Evolutionary conservation across 345 rosid species (phyloP).

Genomic region (Citrus trifoliata): DNA sequence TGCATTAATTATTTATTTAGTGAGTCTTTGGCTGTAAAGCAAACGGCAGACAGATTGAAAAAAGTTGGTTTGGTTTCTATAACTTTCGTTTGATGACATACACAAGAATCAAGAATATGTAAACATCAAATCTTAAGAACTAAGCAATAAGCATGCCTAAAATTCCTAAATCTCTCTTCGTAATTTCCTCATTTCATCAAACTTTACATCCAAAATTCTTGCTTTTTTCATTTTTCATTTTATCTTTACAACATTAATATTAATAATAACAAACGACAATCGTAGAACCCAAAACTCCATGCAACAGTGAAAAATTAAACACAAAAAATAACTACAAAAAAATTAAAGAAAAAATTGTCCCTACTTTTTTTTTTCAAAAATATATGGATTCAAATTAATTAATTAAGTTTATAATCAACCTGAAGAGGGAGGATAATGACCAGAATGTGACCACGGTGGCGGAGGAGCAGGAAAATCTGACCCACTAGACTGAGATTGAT

Average conservation of each 20-base stretch:
- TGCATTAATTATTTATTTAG: background rate
- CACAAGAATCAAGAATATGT: background rate
- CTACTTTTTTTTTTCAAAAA: background rate
- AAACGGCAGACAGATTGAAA: slow-evolving; percentile 6
- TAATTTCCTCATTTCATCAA: background rate
- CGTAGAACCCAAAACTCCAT: background rate
- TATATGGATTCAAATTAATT: background rate
- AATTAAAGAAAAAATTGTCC: background rate
- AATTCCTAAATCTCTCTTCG: slow-evolving; percentile 17
- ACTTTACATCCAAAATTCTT: background rate
- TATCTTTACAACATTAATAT: background rate
- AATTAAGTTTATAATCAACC: slow-evolving; percentile 9
- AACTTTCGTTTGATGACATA: slow-evolving; percentile 10
- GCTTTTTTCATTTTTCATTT: background rate
- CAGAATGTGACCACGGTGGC: slow-evolving; percentile 34
- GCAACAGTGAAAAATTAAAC: background rate
- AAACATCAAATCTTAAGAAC: slow-evolving; percentile 14
- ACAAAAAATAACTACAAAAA: background rate
- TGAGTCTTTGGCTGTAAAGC: slow-evolving; percentile 16
- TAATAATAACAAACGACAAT: background rate
- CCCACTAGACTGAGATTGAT: slow-evolving; percentile 24
- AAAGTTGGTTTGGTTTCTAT: background rate
- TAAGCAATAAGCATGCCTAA: slow-evolving; percentile 8
- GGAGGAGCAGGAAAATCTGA: slow-evolving; percentile 28
- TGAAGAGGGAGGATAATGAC: slow-evolving; percentile 33